These are phyloP conservation scores for Antarctomyces pellizariae DNA, from an alignment of 495 filamentous ascomycete genomes.

Conservation along the genomic window DNA sequence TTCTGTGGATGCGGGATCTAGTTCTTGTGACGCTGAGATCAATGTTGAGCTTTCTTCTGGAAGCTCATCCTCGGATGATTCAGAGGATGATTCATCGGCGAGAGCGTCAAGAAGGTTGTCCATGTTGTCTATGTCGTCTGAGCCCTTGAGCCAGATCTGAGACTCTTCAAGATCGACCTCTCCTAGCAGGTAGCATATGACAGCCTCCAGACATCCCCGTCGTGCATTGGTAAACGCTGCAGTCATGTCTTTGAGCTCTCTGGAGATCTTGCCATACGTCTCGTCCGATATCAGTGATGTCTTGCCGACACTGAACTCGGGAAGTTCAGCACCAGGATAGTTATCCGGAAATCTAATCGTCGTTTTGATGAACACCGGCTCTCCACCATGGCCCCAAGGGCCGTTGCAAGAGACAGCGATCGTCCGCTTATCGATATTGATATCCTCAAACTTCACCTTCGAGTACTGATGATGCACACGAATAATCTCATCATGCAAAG, in stretches of 20 bases:
- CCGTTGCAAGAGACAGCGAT: slow-evolving; percentile 60
- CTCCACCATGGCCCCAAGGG: slow-evolving; percentile 57
- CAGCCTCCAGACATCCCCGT: slow-evolving; percentile 61
- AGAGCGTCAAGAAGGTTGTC: slow-evolving; percentile 34
- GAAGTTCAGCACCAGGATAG: slow-evolving; percentile 48
- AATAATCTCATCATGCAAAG: slow-evolving; percentile 69
- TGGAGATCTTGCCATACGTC: slow-evolving; percentile 33
- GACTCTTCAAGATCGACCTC: slow-evolving; percentile 58
- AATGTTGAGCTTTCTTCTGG: slow-evolving; percentile 24
- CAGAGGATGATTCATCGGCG: slow-evolving; percentile 52
- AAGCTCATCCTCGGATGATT: slow-evolving; percentile 55
- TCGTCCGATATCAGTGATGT: slow-evolving; percentile 55
- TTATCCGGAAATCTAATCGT: slow-evolving; percentile 54
- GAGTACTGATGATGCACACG: slow-evolving; percentile 60
- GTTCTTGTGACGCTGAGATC: slow-evolving; percentile 33
- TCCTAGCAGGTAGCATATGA: slow-evolving; percentile 62
- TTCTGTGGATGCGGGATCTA: slow-evolving; percentile 24
- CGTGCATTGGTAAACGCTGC: slow-evolving; percentile 40
- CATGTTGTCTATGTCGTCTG: slow-evolving; percentile 28
- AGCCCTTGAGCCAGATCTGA: slow-evolving; percentile 39
- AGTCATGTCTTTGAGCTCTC: slow-evolving; percentile 47
- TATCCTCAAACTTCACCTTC: slow-evolving; percentile 72
- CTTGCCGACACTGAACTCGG: slow-evolving; percentile 49
- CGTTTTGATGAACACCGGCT: slow-evolving; percentile 52
- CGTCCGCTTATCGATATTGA: slow-evolving; percentile 51